phyloP scores from a whole-genome alignment of 768 basidiomycete species.

The Rhizopogon vinicolor region DNA sequence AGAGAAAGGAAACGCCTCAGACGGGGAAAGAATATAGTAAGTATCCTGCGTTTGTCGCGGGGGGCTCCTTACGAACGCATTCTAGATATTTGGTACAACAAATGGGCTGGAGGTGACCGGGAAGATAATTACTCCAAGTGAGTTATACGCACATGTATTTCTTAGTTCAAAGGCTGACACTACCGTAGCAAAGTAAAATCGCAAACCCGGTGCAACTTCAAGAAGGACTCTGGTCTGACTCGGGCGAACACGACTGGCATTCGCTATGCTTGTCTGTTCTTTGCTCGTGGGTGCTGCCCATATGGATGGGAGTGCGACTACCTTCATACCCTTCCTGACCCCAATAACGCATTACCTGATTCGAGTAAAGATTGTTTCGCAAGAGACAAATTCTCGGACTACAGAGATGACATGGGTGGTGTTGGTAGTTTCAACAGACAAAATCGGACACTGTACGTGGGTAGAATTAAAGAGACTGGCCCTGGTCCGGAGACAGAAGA shows the following conservation, averaged over 20 bases:
- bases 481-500: constrained; percentile 88
- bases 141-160: constrained; percentile 19
- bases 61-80: constrained; percentile 7
- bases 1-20: constrained; percentile 83
- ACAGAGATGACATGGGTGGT: constrained; percentile 99
- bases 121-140: constrained; percentile 96
- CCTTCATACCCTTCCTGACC: constrained; percentile 83
- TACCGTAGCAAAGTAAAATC: constrained; percentile 81
- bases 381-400: constrained; percentile 94
- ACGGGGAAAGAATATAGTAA: constrained; percentile 95
- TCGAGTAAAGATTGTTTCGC: constrained; percentile 96
- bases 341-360: constrained; percentile 69
- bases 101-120: constrained; percentile 99
- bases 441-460: constrained; percentile 93
- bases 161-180: constrained; percentile 3
- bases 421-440: constrained; percentile 94
- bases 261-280: constrained; percentile 94
- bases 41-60: constrained; percentile 24
- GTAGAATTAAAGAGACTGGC: constrained; percentile 89
- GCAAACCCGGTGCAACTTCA: constrained; percentile 87
- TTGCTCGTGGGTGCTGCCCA: constrained; percentile 93
- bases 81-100: constrained; percentile 96
- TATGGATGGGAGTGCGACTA: constrained; percentile 99
- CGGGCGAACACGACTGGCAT: constrained; percentile 92
- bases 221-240: constrained; percentile 87